These are phyloP conservation scores for Coccomyxa sp. DNA, from an alignment of 139 green algal species.

Conservation along the genomic window DNA sequence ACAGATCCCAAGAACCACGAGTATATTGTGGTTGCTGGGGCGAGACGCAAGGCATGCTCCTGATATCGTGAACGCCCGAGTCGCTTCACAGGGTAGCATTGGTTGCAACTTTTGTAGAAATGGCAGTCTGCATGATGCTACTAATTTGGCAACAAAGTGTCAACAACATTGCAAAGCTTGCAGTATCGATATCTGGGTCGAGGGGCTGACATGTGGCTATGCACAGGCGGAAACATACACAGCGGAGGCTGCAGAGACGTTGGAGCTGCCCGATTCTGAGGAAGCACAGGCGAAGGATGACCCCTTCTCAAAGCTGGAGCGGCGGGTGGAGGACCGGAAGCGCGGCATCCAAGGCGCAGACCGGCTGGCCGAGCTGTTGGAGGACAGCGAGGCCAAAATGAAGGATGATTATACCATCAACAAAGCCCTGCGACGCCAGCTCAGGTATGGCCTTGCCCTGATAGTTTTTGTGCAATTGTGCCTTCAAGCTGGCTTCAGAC, in stretches of 20 bases:
- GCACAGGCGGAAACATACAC: constrained; percentile 58
- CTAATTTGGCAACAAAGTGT: not conserved
- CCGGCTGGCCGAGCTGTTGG: constrained; percentile 35
- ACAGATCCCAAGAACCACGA: constrained; percentile 90
- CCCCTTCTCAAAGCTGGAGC: constrained; percentile 50
- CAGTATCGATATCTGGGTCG: not conserved
- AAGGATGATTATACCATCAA: constrained; percentile 57
- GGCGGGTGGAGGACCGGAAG: constrained; percentile 25
- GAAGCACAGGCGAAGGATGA: constrained; percentile 39
- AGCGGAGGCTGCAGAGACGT: constrained; percentile 50
- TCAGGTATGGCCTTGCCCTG: constrained; percentile 7
- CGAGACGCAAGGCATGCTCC: constrained; percentile 38
- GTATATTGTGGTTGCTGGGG: constrained; percentile 74
- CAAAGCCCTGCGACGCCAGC: constrained; percentile 31
- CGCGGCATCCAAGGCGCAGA: constrained; percentile 16
- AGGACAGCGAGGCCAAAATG: constrained; percentile 28
- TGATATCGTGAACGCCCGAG: not conserved
- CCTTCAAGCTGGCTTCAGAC: not conserved
- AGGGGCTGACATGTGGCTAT: not conserved
- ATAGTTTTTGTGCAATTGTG: constrained; percentile 1
- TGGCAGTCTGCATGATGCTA: not conserved
- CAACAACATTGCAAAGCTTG: not conserved
- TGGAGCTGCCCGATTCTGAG: constrained; percentile 53
- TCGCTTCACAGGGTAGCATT: not conserved
- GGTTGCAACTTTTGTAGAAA: not conserved